phyloP scores from a whole-genome alignment of 1,139 yeast genomes.

The Suhomyces ambrosiae region DNA sequence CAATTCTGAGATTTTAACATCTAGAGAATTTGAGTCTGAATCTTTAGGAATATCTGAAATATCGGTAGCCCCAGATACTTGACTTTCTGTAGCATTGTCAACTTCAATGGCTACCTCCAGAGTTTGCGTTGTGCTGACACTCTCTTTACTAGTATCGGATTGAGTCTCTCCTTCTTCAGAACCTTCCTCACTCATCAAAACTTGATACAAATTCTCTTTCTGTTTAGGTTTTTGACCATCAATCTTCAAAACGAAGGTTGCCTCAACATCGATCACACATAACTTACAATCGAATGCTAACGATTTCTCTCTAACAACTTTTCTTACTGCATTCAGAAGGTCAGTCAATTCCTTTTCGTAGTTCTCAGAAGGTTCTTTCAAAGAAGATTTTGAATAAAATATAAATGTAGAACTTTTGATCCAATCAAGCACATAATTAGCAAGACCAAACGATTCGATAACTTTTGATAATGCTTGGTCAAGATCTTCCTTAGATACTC shows the following conservation, averaged over 20 bases:
- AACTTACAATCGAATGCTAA: conserved; percentile 53
- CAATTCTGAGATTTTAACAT: no score
- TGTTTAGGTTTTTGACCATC: conserved; percentile 20
- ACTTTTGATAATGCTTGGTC: conserved; percentile 33
- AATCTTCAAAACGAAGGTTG: conserved; percentile 34
- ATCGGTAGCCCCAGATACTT: no score
- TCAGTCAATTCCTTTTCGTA: conserved; percentile 37
- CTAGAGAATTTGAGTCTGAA: no score
- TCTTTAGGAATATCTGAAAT: no score
- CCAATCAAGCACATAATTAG: conserved; percentile 38
- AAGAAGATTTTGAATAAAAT: conserved; percentile 35
- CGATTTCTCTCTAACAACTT: conserved; percentile 37
- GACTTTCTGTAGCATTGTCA: no score
- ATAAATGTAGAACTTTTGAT: conserved; percentile 46
- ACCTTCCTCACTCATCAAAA: conserved; percentile 10
- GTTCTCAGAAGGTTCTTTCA: conserved; percentile 26
- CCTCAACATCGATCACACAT: conserved; percentile 42
- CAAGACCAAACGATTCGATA: conserved; percentile 21
- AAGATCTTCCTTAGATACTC: conserved; percentile 51
- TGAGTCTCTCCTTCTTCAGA: background rate
- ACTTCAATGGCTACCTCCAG: no score
- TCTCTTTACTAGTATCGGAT: no score
- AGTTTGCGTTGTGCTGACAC: no score
- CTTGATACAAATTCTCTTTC: conserved; percentile 14
- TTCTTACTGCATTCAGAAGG: conserved; percentile 35